Conservation (phyloP, 176 grass and related monocot species). For the maize (Zea mays) region Zm-B73-REFERENCE-NAM-5.0 NC_050101.1:93631001-93631500, state of each 20-base stretch:
- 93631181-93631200: constrained; percentile 70
- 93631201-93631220: constrained; percentile 51
- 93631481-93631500: background rate
- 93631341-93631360: constrained; percentile 91
- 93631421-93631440: constrained; percentile 60
- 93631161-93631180: constrained; percentile 59
- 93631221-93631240: constrained; percentile 51
- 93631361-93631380: constrained; percentile 87
- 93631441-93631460: constrained; percentile 65
- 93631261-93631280: constrained; percentile 60
- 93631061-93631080: no score
- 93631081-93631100: no score
- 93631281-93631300: constrained; percentile 34
- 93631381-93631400: constrained; percentile 63
- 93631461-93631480: background rate
- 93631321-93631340: constrained; percentile 81
- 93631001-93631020: no score
- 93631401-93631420: constrained; percentile 46
- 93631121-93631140: no score
- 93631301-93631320: constrained; percentile 42
- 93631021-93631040: no score
- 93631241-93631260: constrained; percentile 62
- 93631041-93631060: no score
- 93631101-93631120: no score
- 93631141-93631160: background rate